These are phyloP conservation scores for Carex parvula DNA, from an alignment of 176 grass and related monocot species.

Conservation along the genomic window DNA sequence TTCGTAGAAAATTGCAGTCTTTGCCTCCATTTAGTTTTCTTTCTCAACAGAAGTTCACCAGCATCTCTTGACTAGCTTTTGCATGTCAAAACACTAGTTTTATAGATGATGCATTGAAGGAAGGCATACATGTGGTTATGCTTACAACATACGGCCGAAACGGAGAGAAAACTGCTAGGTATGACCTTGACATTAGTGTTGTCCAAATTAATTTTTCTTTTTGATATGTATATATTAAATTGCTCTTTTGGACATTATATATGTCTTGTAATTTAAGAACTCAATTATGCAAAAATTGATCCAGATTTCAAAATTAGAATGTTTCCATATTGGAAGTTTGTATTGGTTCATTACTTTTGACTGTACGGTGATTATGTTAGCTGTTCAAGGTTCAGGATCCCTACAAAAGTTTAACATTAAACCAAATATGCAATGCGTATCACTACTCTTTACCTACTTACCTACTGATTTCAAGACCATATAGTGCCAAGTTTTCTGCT, in stretches of 20 bases:
- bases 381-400: background rate
- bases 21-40: background rate
- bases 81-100: slow-evolving; percentile 51
- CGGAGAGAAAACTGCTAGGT: slow-evolving; percentile 90
- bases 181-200: slow-evolving; percentile 14
- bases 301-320: background rate
- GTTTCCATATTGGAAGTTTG: background rate
- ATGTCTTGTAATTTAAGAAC: background rate
- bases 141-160: slow-evolving; percentile 69
- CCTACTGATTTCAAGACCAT: background rate
- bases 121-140: slow-evolving; percentile 58
- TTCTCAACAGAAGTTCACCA: background rate
- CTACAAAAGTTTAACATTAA: background rate
- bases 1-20: too few species aligned
- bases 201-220: background rate
- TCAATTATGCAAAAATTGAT: background rate
- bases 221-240: background rate
- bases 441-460: background rate
- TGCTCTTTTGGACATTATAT: background rate
- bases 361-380: slow-evolving; percentile 3
- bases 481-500: background rate
- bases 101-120: slow-evolving; percentile 80
- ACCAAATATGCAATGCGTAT: background rate
- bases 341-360: background rate
- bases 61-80: slow-evolving; percentile 1